Evolutionary conservation across 495 filamentous ascomycete genomes (phyloP).

Genomic region (Tuber melanosporum): DNA sequence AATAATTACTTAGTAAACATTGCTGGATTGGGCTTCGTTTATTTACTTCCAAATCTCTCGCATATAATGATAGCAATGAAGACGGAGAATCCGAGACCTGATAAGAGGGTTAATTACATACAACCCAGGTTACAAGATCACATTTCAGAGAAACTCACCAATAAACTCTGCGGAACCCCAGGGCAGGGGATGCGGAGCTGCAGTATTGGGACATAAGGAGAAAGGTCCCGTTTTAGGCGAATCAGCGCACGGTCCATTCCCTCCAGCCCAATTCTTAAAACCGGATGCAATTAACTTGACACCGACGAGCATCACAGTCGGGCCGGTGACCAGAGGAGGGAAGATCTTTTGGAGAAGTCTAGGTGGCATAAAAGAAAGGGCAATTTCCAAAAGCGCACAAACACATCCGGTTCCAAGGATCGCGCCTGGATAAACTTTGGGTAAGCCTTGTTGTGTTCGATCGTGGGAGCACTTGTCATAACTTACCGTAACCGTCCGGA

Average conservation of each 20-base stretch:
- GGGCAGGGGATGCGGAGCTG: conserved; percentile 70
- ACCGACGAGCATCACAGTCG: conserved; percentile 71
- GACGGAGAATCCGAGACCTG: conserved; percentile 73
- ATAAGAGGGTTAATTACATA: conserved; percentile 5
- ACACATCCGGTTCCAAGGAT: conserved; percentile 57
- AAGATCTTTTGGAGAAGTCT: conserved; percentile 67
- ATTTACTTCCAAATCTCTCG: conserved; percentile 66
- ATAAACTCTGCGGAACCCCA: conserved; percentile 88
- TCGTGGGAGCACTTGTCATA: conserved; percentile 21
- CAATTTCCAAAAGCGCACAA: conserved; percentile 68
- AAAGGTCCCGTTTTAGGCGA: conserved; percentile 53
- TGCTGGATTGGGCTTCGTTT: conserved; percentile 52
- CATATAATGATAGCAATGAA: conserved; percentile 84
- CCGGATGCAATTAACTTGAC: conserved; percentile 67
- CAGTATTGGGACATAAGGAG: conserved; percentile 61
- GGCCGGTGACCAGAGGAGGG: conserved; percentile 83
- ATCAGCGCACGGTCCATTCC: conserved; percentile 58
- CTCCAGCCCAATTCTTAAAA: conserved; percentile 81
- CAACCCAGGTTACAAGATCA: not conserved
- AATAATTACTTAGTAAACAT: not conserved
- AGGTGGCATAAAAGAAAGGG: conserved; percentile 69
- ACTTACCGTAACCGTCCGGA: conserved; percentile 67
- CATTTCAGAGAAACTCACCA: conserved; percentile 38
- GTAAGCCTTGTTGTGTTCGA: not conserved
- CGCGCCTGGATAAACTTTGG: conserved; percentile 13